phyloP scores from a whole-genome alignment of 1,284 basidiomycete genomes.

The Fomitopsis palustris region DNA sequence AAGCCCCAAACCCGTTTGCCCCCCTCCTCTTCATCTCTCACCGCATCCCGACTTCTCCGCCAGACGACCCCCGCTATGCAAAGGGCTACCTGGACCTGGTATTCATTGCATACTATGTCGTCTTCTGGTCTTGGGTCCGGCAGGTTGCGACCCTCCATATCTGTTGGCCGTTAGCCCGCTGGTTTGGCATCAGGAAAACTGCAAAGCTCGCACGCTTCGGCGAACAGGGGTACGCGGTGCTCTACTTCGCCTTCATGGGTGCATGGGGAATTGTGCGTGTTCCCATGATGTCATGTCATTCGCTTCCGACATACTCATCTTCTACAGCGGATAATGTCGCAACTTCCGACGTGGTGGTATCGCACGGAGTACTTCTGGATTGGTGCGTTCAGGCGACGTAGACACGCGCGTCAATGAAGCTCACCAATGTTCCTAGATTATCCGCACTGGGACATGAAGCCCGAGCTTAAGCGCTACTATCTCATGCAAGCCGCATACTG shows the following conservation, averaged over 20 bases:
- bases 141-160: constrained; percentile 74
- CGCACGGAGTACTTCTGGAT: constrained; percentile 81
- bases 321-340: constrained; percentile 77
- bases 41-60: constrained; percentile 49
- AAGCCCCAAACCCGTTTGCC: constrained; percentile 70
- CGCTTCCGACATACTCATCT: background rate
- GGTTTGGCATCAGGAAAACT: constrained; percentile 65
- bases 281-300: background rate
- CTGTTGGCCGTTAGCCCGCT: constrained; percentile 67
- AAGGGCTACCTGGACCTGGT: constrained; percentile 80
- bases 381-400: constrained; percentile 37
- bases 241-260: constrained; percentile 78
- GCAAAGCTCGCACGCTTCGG: constrained; percentile 81
- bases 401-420: background rate
- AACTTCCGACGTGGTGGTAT: constrained; percentile 90
- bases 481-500: constrained; percentile 89
- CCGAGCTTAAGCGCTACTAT: constrained; percentile 89
- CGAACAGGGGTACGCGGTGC: constrained; percentile 85
- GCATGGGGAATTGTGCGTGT: constrained; percentile 72
- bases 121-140: constrained; percentile 91
- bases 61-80: constrained; percentile 60
- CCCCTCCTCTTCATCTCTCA: constrained; percentile 79
- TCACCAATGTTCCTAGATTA: constrained; percentile 50
- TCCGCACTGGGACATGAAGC: constrained; percentile 87
- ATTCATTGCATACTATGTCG: constrained; percentile 85